Evolutionary conservation across 805 yeast species (phyloP), one percentile per base, ranked within the genome.

Genomic region (Monosporozyma yasuniensis): DNA sequence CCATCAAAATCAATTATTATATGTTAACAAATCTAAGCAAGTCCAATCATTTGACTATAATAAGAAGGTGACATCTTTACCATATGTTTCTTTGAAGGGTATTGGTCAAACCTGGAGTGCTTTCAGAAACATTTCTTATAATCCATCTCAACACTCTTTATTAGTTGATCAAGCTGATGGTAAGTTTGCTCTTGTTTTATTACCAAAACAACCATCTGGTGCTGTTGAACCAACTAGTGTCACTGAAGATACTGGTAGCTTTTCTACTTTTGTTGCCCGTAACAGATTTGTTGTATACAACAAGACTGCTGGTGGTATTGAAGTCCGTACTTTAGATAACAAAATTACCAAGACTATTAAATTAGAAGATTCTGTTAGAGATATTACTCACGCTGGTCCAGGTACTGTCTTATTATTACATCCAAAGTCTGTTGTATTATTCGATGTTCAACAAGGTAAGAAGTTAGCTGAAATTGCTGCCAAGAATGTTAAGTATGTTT

Each of bases 381-480:
- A 87, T 63, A 81, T 93, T 49, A 78, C 84, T 38, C 71, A 74
- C 54, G 93, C 89, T 37, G 87, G 86, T 43, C 87, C 96, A 28
- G 96, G 98, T 47, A 76, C 84, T 51, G 79, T 93, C 12, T 74
- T 93, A 55, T 72, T 93, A 51, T 73, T 91, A 58, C 87, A 87
- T 58, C 66, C 79, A 44, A 78, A 80, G 59, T 73, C 83, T 14
- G 96, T 93, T 42, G 80, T 84, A 47, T 79, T 85, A 56, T 88
- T 80, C 65, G 99, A 95, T 67, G 93, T 90, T 48, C 98, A 90
- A 69, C 98, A 93, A 72, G 82, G 85, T 71, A 86, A 83, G 65
- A 81, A 78, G 51, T 64, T 90, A 52, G 77, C 83, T 28, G 87
- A 83, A 59, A 67, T 84, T 47, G 75, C 79, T 50, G 85, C 80